Evolutionary conservation across 2,329 filamentous ascomycete species (phyloP), one percentile per base, ranked within the genome.

Genomic region (Aspergillus clavatus): DNA sequence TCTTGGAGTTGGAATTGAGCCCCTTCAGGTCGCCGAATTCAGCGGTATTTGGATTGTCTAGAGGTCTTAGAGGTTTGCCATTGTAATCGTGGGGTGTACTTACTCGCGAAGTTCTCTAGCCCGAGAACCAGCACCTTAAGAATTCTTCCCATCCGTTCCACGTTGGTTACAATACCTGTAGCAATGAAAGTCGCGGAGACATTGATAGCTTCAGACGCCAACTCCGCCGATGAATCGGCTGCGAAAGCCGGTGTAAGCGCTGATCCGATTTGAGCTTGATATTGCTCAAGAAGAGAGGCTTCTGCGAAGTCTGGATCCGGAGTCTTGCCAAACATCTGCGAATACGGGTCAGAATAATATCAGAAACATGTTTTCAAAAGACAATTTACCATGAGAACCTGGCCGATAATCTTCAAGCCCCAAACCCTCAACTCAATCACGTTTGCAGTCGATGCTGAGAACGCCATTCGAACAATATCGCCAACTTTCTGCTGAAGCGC

Each of bases 121-220:
- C 90, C 90, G 35, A 85, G 84, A 5, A 96, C 87, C 2, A 98
- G 77, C 1, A 95, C 86, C 71, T 96, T 97, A 45, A 98, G 78
- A 42, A 98, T 98, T 45, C 93, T 85, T 18, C 93, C 93, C 93
- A 98, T 98, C n/a, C 93, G 83, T 56, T 98, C 94, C 7, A 97
- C 83, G 66, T 97, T 93, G 0, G 89, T 96, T 7, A 98, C 93
- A 44, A 98, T 97, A 11, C 93, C 93, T 0, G 91, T 96, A 0
- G 91, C 87, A 59, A 98, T 94, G 68, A 98, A 98, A 1, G 87
- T 89, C n/a, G 91, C 93, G 60, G 93, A 98, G 5, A 98, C 93
- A 59, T 95, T 95, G 52, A 98, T 88, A 12, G 94, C 93, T 63
- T 96, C 91, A 0, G 93, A 90, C 6, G 93, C 94, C 12, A 98